Base-by-base conservation (phyloP, 179 eudicot genomes). In the Pouteria campechiana region DNA sequence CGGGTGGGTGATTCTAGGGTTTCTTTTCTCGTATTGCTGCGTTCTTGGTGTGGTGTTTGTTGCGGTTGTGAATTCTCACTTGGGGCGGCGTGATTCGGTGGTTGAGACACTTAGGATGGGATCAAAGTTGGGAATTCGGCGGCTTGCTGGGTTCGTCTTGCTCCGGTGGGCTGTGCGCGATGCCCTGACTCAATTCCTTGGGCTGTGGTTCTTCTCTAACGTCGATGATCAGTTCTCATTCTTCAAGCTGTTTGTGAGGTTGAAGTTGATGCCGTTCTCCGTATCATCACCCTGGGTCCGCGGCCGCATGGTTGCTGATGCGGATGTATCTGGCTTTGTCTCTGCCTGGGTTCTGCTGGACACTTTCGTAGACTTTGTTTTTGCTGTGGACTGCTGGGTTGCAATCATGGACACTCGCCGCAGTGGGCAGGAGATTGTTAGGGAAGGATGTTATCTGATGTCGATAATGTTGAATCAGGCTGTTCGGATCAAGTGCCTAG, bases 91-190 rank as follows among this genome's bases (percentile, higher is more conserved):
- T 7, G 54, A 52, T 18, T 64, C 89, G 0, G 53, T 74, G 41
- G 25, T 50, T 4, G 54, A 75, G 37, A 67, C 69, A 2, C 3
- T 80, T 5, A 82, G 83, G 85, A 72, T 37, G 24, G 96, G 99
- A 22, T 75, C 85, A 3, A 71, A 40, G 52, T 11, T 92, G 40
- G 99, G 99, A 53, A 48, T 79, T 17, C 82, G 61, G 61, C 69
- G 88, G 70, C 69, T 88, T 8, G 73, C 88, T 7, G 96, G 93
- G 47, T 78, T 79, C 36, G 68, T 87, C 20, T 57, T 87, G 32
- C 79, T 87, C 96, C 70, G 75, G 44, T 92, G 99, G 99, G 96
- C 99, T 2, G 81, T 92, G 0, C 64, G 79, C 54, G 96, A 87
- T 38, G 94, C 92, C 1, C 58, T 92, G 24, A 79, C 94, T 0